These are phyloP conservation scores for Colletotrichum tamarilloi DNA, from an alignment of 2,329 filamentous ascomycete species.

Conservation along the genomic window DNA sequence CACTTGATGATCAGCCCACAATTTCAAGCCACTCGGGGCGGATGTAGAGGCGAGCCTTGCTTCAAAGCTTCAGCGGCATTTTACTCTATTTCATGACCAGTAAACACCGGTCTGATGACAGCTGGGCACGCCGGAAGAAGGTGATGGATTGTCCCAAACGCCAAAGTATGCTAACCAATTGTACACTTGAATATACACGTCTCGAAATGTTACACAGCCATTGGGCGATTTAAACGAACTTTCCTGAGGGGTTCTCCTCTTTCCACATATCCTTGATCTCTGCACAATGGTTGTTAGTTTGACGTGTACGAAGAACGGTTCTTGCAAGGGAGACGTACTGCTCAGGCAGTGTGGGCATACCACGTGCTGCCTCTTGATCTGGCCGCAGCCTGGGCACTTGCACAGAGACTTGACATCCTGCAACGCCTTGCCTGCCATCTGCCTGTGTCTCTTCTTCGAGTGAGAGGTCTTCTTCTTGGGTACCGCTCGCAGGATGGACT, in stretches of 20 bases:
- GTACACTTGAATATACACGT: constrained; percentile 45
- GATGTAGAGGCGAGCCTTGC: neutral
- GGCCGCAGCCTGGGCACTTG: constrained; percentile 89
- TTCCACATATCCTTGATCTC: constrained; percentile 60
- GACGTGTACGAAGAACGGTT: neutral
- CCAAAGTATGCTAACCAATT: constrained; percentile 32
- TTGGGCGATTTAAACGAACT: constrained; percentile 41
- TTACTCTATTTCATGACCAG: too few species aligned
- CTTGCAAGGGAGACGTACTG: constrained; percentile 65
- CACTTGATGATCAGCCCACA: too few species aligned
- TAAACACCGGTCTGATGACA: neutral
- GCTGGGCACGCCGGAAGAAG: constrained; percentile 2
- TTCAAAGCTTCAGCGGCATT: neutral
- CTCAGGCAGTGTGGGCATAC: constrained; percentile 88
- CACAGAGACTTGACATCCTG: constrained; percentile 91
- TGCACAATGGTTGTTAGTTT: constrained; percentile 41
- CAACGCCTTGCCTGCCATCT: constrained; percentile 94
- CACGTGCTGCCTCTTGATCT: constrained; percentile 87
- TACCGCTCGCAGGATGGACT: constrained; percentile 89
- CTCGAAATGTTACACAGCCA: constrained; percentile 32
- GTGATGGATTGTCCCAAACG: constrained; percentile 33
- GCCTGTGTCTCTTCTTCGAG: constrained; percentile 91
- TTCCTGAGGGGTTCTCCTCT: constrained; percentile 50
- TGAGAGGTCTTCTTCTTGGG: constrained; percentile 99
- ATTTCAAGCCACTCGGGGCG: too few species aligned